Percentiles rank a stretch among this genome's conserved stretches.
phyloP scores from a whole-genome alignment of 2,329 filamentous ascomycete species.

The Cercospora berteroae region DNA sequence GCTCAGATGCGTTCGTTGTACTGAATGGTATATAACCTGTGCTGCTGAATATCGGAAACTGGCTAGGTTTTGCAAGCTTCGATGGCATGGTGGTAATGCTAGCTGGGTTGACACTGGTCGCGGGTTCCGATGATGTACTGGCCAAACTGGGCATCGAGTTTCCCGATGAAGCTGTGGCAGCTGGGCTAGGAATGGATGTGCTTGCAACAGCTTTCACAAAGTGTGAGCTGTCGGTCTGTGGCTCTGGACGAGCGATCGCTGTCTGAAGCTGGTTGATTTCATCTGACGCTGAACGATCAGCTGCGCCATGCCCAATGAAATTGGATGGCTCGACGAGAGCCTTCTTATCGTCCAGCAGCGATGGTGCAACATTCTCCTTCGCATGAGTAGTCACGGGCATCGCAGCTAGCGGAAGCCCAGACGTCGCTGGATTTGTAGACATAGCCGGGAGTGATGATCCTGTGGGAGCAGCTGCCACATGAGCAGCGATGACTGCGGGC shows the following conservation, averaged over 20 bases:
- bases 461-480: background rate
- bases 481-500: background rate
- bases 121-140: background rate
- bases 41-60: slow-evolving; percentile 33
- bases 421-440: background rate
- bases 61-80: slow-evolving; percentile 1
- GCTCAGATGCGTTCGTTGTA: slow-evolving; percentile 7
- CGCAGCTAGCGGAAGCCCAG: background rate
- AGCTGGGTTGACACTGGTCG: background rate
- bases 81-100: background rate
- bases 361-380: slow-evolving; percentile 4
- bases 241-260: background rate
- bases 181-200: background rate
- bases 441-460: background rate
- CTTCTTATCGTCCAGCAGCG: background rate
- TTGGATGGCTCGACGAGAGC: background rate
- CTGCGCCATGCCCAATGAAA: background rate
- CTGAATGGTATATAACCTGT: slow-evolving; percentile 38
- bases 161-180: background rate
- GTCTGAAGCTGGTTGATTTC: background rate
- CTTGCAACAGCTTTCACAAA: background rate
- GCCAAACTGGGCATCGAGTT: background rate
- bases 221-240: background rate
- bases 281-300: background rate
- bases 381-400: background rate